These are phyloP conservation scores for Mrakia blollopis DNA, from an alignment of 768 basidiomycete genomes.

Conservation along the genomic window DNA sequence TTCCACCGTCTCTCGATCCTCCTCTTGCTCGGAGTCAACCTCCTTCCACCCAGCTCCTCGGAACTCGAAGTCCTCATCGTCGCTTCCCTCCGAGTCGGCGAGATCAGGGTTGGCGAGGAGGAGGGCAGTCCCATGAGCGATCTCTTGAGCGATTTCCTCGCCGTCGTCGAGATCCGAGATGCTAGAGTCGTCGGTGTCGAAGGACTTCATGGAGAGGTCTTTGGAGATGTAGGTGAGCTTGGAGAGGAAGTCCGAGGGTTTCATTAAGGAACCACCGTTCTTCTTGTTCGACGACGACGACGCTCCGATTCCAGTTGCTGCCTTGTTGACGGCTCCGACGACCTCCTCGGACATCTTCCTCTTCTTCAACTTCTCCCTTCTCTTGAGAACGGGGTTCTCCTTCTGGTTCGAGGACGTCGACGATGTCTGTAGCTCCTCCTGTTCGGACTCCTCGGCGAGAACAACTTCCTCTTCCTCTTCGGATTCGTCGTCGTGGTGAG, in stretches of 20 bases:
- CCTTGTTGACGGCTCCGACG: not conserved
- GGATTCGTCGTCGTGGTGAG: not conserved
- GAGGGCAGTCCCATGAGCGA: not conserved
- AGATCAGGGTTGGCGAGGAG: not conserved
- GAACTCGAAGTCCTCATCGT: not conserved
- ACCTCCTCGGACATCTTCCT: not conserved
- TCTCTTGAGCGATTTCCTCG: not conserved
- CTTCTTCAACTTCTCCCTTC: not conserved
- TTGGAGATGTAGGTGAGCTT: not conserved
- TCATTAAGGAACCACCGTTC: not conserved
- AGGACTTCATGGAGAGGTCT: not conserved
- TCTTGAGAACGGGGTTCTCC: not conserved
- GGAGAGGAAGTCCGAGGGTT: not conserved
- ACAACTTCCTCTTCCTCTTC: not conserved
- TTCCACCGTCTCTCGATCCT: not conserved
- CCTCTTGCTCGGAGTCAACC: not conserved
- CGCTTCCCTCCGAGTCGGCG: not conserved
- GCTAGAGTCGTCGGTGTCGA: not conserved
- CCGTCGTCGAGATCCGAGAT: not conserved
- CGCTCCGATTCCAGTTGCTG: not conserved
- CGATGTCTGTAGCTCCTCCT: not conserved
- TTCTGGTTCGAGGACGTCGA: not conserved
- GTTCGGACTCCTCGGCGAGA: not conserved
- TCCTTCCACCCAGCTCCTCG: not conserved
- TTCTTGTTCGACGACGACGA: not conserved